phyloP scores from a whole-genome alignment of 2,329 filamentous ascomycete genomes.

The Mollisia scopiformis region DNA sequence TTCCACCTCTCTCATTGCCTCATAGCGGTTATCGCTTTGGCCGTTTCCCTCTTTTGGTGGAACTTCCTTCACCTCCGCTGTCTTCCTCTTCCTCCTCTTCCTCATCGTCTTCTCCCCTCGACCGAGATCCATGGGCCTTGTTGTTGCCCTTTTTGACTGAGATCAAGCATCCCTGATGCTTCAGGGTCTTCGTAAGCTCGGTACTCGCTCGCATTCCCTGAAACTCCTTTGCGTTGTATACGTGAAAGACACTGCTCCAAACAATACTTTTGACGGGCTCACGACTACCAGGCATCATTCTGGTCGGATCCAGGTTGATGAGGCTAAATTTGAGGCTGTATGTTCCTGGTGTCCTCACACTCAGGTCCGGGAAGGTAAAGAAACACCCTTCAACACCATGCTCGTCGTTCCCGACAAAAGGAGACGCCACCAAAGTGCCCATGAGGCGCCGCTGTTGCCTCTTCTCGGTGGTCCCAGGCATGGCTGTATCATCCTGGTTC shows the following conservation, averaged over 20 bases:
- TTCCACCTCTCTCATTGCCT: neutral
- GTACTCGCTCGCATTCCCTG: constrained; percentile 83
- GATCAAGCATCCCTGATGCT: constrained; percentile 80
- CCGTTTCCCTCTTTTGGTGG: constrained; percentile 18
- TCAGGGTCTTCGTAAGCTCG: constrained; percentile 71
- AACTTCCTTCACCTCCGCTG: neutral
- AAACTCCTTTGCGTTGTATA: constrained; percentile 85
- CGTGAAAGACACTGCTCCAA: constrained; percentile 74
- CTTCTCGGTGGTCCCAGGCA: constrained; percentile 63
- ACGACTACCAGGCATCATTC: constrained; percentile 54
- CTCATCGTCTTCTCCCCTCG: constrained; percentile 33
- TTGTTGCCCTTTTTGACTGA: constrained; percentile 87
- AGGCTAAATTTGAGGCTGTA: constrained; percentile 77
- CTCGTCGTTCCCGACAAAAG: constrained; percentile 78
- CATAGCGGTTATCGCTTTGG: constrained; percentile 14
- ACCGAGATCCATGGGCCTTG: constrained; percentile 44
- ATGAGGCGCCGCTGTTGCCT: constrained; percentile 76
- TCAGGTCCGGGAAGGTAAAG: constrained; percentile 84
- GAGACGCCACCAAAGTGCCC: constrained; percentile 77
- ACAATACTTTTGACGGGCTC: constrained; percentile 54
- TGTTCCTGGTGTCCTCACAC: constrained; percentile 75
- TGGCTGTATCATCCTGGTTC: constrained; percentile 67
- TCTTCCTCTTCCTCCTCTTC: constrained; percentile 17
- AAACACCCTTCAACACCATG: constrained; percentile 75
- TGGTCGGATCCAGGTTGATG: constrained; percentile 68